Evolutionary conservation across 2,329 filamentous ascomycete genomes (phyloP).

Genomic region (Monosporascus sp.): DNA sequence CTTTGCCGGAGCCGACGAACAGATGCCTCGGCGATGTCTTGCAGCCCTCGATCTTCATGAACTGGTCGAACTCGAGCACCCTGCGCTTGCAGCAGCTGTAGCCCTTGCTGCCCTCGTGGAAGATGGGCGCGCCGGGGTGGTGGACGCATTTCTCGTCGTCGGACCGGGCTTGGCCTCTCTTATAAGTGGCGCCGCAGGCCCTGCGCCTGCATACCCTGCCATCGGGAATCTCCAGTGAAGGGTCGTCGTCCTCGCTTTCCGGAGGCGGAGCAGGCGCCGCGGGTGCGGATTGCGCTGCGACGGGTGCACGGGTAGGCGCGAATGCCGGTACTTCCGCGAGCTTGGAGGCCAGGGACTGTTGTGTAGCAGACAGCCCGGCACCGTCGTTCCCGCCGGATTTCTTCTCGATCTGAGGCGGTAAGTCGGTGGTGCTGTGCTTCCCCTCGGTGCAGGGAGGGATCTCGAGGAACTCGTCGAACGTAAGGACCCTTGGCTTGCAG

Average conservation of each 20-base stretch:
- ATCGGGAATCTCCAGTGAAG: slow-evolving; percentile 64
- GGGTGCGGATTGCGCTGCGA: slow-evolving; percentile 41
- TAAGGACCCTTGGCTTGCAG: slow-evolving; percentile 93
- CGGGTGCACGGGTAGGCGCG: slow-evolving; percentile 34
- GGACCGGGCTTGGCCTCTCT: slow-evolving; percentile 47
- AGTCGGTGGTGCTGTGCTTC: slow-evolving; percentile 83
- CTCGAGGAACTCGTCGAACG: slow-evolving; percentile 94
- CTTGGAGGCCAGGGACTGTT: slow-evolving; percentile 36
- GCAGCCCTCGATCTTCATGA: slow-evolving; percentile 93
- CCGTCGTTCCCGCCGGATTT: slow-evolving; percentile 41
- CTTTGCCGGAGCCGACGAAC: slow-evolving; percentile 73
- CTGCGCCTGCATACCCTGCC: slow-evolving; percentile 73
- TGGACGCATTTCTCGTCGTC: slow-evolving; percentile 76
- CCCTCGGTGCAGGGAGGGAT: slow-evolving; percentile 92
- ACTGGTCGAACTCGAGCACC: slow-evolving; percentile 95
- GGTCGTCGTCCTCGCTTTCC: slow-evolving; percentile 86
- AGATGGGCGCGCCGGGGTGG: slow-evolving; percentile 86
- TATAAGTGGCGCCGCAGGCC: slow-evolving; percentile 65
- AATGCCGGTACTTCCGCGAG: slow-evolving; percentile 35
- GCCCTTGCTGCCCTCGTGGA: slow-evolving; percentile 97
- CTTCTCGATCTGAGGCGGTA: slow-evolving; percentile 57
- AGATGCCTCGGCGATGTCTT: slow-evolving; percentile 75
- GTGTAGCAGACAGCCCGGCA: slow-evolving; percentile 27
- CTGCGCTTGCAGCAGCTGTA: slow-evolving; percentile 95
- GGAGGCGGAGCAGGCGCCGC: slow-evolving; percentile 56